Evolutionary conservation across 805 yeast species (phyloP), one percentile per base, ranked within the genome.

Genomic region (Ogataea haglerorum): DNA sequence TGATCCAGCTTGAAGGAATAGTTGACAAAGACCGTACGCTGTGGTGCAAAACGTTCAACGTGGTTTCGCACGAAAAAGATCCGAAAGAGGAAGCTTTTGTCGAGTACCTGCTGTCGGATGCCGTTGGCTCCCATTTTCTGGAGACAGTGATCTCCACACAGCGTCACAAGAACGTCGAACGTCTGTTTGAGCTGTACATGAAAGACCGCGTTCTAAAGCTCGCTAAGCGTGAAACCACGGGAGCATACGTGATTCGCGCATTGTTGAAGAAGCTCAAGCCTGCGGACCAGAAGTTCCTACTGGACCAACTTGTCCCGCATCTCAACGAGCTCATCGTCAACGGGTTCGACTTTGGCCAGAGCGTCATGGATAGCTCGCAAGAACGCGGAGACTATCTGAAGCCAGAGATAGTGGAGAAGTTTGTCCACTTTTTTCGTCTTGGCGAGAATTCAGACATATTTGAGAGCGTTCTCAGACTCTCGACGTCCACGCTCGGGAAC

Each of bases 51-150:
- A 68, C 82, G 0, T 85, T 88, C 64, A 60, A 63, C 31, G 63
- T 64, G 30, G 75, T 72, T 9, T 65, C 67, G 10, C 75, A 69
- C 3, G 79, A 71, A 18, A 70, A 63, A 36, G 80, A 82, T 47
- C 38, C 75, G 1, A 73, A 76, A 43, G 93, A 85, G 53, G 90
- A 76, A 47, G 78, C 93, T 0, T 89, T 85, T 60, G 81, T 90
- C 22, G 96, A 89, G 58, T 85, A 84, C 54, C 69, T 90, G 40
- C 65, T 91, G 26, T 78, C 93, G 7, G 96, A 89, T 56, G 70
- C 95, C 1, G 87, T 90, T n/a, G 99, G 98, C 0, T 84, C 95
- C 1, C 97, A 89, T 63, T 91, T 93, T 67, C 69, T 91, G 19
- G 88, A 93, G 61, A 73, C 81, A 14, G 74, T 80, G 9, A 69